Conservation (phyloP, 108 stramenopile species). For the Chaetoceros tenuissimus region DNA sequence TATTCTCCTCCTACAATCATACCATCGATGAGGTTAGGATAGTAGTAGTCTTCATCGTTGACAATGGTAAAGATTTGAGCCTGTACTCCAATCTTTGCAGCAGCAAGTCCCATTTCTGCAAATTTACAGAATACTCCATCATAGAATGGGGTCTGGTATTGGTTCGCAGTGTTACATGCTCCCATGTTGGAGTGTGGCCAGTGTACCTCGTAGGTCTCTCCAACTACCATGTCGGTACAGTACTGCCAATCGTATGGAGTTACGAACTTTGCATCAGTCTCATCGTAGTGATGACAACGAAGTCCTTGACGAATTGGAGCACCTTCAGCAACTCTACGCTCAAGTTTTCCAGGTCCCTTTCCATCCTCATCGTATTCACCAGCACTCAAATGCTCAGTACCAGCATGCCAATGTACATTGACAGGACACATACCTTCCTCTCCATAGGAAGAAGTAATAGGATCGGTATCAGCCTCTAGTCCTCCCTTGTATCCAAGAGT, state of each 20-base stretch:
- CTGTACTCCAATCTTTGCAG: conserved; percentile 41
- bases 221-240: conserved; percentile 42
- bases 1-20: conserved; percentile 31
- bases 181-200: conserved; percentile 46
- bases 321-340: not conserved
- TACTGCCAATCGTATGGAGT: conserved; percentile 35
- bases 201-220: conserved; percentile 55
- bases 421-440: conserved; percentile 41
- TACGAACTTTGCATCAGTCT: conserved; percentile 25
- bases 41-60: conserved; percentile 42
- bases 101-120: conserved; percentile 9
- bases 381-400: conserved; percentile 53
- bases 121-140: conserved; percentile 41
- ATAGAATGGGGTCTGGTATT: conserved; percentile 43
- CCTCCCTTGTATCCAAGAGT: conserved; percentile 36
- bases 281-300: conserved; percentile 28
- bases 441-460: conserved; percentile 34
- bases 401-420: conserved; percentile 72
- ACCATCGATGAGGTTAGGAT: conserved; percentile 33
- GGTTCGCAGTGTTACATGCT: conserved; percentile 26
- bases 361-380: conserved; percentile 58
- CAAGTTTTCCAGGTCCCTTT: conserved; percentile 13
- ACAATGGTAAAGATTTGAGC: conserved; percentile 50
- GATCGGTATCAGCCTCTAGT: conserved; percentile 14
- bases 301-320: conserved; percentile 17